These are phyloP conservation scores for Plasmodium chabaudi DNA, from an alignment of 169 alveolate genomes.

Conservation along the genomic window DNA sequence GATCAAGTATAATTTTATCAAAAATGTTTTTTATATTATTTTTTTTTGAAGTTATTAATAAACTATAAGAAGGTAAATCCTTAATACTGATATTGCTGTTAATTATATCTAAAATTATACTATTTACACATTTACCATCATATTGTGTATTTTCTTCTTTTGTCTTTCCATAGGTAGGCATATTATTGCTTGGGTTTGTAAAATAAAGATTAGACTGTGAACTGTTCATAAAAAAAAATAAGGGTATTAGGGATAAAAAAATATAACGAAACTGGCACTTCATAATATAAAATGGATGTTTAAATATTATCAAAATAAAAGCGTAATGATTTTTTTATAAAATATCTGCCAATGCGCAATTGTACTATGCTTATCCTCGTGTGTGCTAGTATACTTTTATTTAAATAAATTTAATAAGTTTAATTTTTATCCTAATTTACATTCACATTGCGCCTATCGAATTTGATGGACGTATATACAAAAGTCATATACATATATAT, in stretches of 20 bases:
- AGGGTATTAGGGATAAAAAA: not conserved
- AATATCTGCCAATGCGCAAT: too few relatives aligned
- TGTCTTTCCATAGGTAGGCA: not conserved
- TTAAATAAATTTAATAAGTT: too few relatives aligned
- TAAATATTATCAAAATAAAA: not conserved
- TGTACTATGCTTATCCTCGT: not conserved
- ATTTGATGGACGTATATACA: too few relatives aligned
- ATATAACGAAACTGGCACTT: not conserved
- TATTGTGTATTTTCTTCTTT: constrained; percentile 8
- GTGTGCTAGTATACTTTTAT: not conserved
- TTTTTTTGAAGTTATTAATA: constrained; percentile 52
- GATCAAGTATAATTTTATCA: constrained; percentile 19
- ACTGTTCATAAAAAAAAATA: constrained; percentile 4
- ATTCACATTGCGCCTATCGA: too few relatives aligned
- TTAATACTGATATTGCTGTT: constrained; percentile 29
- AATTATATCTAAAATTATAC: constrained; percentile 18
- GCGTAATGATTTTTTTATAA: not conserved
- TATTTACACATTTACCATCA: constrained; percentile 15
- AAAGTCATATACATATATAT: too few relatives aligned
- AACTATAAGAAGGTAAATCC: constrained; percentile 35
- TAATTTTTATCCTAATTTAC: too few relatives aligned
- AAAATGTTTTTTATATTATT: constrained; percentile 28
- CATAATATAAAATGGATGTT: not conserved
- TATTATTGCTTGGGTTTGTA: not conserved
- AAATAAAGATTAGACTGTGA: constrained; percentile 11